These are phyloP conservation scores for Diaporthe amygdali DNA, from an alignment of 2,329 filamentous ascomycete genomes.

Conservation along the genomic window DNA sequence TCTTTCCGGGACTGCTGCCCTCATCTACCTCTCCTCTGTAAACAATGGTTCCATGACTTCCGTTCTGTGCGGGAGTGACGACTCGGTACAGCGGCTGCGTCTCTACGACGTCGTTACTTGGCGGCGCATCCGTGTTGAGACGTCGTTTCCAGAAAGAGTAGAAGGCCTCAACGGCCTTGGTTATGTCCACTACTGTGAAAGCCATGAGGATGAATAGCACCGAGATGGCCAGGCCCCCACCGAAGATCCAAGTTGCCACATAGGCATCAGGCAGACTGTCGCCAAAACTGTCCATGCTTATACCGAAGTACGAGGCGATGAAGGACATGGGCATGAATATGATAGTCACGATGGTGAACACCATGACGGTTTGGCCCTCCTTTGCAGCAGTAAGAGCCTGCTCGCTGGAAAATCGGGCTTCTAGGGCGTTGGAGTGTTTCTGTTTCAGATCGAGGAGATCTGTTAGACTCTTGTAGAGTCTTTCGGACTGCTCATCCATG, in stretches of 20 bases:
- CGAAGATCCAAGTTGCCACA: constrained; percentile 37
- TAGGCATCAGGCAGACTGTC: constrained; percentile 31
- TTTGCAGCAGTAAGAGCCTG: constrained; percentile 66
- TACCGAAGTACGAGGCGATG: constrained; percentile 49
- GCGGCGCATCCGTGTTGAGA: not conserved
- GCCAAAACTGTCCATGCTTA: constrained; percentile 52
- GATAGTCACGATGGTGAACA: constrained; percentile 52
- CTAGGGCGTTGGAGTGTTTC: constrained; percentile 71
- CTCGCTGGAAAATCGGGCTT: constrained; percentile 65
- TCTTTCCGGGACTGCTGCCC: constrained; percentile 3
- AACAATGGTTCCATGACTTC: constrained; percentile 22
- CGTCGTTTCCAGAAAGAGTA: constrained; percentile 17
- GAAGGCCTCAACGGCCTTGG: constrained; percentile 26
- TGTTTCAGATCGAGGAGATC: constrained; percentile 72
- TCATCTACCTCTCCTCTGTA: constrained; percentile 19
- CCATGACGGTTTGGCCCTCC: constrained; percentile 49
- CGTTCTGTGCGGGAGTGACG: not conserved
- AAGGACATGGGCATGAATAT: constrained; percentile 50
- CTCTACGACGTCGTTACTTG: not conserved
- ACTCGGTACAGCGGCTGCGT: not conserved
- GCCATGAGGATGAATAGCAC: constrained; percentile 43
- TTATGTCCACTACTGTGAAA: constrained; percentile 42
- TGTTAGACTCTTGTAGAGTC: constrained; percentile 64
- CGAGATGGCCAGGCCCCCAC: constrained; percentile 45
- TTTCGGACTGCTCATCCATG: constrained; percentile 67